Percentiles rank a stretch among this genome's conserved stretches.
phyloP scores from a whole-genome alignment of 108 stramenopile species.

The Cyclostephanos tholiformis region DNA sequence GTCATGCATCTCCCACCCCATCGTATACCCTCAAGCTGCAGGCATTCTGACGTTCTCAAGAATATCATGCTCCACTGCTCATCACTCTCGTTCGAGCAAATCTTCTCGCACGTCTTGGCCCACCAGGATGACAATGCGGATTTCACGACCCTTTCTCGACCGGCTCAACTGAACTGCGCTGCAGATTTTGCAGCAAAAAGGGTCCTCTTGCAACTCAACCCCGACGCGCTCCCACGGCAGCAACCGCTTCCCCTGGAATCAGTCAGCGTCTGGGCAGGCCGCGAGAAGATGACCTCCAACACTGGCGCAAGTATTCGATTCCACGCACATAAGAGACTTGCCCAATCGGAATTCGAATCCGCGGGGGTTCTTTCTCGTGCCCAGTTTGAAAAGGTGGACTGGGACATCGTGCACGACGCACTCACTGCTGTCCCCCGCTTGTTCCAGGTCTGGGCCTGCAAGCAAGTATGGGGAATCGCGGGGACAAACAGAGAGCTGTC shows the following conservation, averaged over 20 bases:
- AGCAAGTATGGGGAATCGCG: conserved; percentile 8
- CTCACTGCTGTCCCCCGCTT: not conserved
- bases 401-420: conserved; percentile 1
- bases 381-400: conserved; percentile 5
- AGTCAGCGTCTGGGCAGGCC: conserved; percentile 9
- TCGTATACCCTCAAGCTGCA: conserved; percentile 5
- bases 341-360: not conserved
- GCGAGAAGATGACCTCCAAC: conserved; percentile 21
- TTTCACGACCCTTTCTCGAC: not conserved
- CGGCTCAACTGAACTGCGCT: conserved; percentile 4
- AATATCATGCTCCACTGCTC: conserved; percentile 10
- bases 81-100: not conserved
- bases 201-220: not conserved
- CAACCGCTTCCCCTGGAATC: conserved; percentile 19
- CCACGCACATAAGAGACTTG: not conserved
- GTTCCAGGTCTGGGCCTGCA: conserved; percentile 19
- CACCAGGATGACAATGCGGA: conserved; percentile 18
- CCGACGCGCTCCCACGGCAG: not conserved
- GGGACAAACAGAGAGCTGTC: not conserved
- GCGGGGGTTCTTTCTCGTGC: not conserved
- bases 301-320: not conserved
- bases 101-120: conserved; percentile 8
- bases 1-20: not conserved
- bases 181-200: not conserved
- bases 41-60: conserved; percentile 21